These are phyloP conservation scores for Lycium barbarum DNA, from an alignment of 257 asterid species.

Conservation along the genomic window DNA sequence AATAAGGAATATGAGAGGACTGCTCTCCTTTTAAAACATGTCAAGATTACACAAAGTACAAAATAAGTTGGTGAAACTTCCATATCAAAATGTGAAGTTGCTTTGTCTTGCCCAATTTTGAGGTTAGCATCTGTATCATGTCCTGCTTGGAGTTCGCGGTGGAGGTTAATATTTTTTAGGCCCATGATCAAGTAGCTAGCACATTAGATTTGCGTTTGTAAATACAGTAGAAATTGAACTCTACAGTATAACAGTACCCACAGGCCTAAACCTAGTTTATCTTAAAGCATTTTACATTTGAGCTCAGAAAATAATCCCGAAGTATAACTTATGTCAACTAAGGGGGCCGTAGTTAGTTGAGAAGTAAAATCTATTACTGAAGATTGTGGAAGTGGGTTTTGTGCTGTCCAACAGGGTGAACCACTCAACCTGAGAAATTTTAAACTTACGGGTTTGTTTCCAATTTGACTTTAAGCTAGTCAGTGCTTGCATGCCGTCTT, in stretches of 20 bases:
- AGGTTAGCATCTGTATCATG: conserved; percentile 3
- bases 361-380: not conserved
- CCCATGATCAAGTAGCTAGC: not conserved
- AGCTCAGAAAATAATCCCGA: not conserved
- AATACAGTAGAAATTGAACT: not conserved
- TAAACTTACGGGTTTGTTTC: not conserved
- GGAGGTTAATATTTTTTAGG: not conserved
- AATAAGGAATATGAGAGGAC: not conserved
- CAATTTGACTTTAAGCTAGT: not conserved
- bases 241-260: not conserved
- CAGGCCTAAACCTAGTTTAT: not conserved
- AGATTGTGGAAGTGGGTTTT: conserved; percentile 10
- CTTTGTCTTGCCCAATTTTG: not conserved
- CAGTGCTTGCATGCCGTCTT: not conserved
- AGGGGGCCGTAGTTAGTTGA: not conserved
- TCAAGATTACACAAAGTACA: conserved; percentile 6
- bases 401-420: not conserved
- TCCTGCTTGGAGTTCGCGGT: not conserved
- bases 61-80: not conserved
- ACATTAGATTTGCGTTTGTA: not conserved
- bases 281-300: not conserved
- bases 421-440: not conserved
- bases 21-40: not conserved
- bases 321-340: not conserved
- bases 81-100: conserved; percentile 18